A percentile compares a stretch with the other conserved stretches of the same genome.
Evolutionary conservation across 257 asterid genomes (phyloP).

Genomic region (Galeopsis tetrahit): DNA sequence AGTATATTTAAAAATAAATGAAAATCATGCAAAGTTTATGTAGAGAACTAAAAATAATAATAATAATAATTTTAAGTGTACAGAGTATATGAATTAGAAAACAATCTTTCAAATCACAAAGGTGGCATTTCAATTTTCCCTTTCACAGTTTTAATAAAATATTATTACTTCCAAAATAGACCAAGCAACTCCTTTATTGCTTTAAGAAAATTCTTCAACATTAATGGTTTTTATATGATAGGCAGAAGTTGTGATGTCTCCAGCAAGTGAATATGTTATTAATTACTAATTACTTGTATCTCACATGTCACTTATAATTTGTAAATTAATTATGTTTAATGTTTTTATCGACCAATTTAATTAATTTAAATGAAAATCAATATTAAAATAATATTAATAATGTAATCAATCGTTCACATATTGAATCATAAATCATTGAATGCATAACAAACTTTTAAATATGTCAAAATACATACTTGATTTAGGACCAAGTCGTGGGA

Average conservation of each 20-base stretch:
- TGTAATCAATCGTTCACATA: too few species aligned
- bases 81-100: not conserved
- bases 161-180: conserved; percentile 30
- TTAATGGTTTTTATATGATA: not conserved
- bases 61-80: too few species aligned
- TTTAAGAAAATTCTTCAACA: conserved; percentile 22
- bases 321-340: not conserved
- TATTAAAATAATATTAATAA: too few species aligned
- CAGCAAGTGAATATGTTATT: not conserved
- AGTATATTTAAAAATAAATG: too few species aligned
- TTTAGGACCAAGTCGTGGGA: not conserved
- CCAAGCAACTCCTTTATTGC: conserved; percentile 36
- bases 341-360: not conserved
- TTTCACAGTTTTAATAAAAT: conserved; percentile 4
- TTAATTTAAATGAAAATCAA: not conserved
- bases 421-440: not conserved
- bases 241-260: not conserved
- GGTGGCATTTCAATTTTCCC: conserved; percentile 34
- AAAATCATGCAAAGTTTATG: too few species aligned
- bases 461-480: not conserved
- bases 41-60: too few species aligned
- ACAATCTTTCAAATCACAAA: conserved; percentile 37
- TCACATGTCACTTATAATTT: not conserved
- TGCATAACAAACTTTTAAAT: not conserved
- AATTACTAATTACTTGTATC: not conserved